Percentiles rank a stretch among this genome's conserved stretches.
These are phyloP conservation scores for Clonostachys rosea DNA, from an alignment of 2,329 filamentous ascomycete species.

Conservation along the genomic window DNA sequence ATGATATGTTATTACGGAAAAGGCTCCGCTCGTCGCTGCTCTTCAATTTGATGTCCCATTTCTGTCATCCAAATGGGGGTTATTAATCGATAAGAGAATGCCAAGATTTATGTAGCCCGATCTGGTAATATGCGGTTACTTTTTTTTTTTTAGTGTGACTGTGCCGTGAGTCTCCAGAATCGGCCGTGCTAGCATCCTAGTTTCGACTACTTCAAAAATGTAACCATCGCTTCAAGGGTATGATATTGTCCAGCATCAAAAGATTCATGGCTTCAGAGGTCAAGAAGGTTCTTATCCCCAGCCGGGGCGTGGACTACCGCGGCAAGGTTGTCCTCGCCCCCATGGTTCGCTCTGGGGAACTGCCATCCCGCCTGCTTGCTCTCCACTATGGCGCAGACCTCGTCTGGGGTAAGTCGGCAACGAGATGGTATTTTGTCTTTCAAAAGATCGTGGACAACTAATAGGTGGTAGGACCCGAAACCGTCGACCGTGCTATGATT, in stretches of 20 bases:
- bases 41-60: too few species aligned
- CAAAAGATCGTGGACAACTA: slow-evolving; percentile 1
- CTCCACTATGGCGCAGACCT: slow-evolving; percentile 95
- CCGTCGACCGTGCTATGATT: slow-evolving; percentile 87
- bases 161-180: too few species aligned
- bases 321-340: slow-evolving; percentile 92
- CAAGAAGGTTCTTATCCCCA: slow-evolving; percentile 77
- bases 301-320: slow-evolving; percentile 86
- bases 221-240: slow-evolving; percentile 7
- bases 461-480: slow-evolving; percentile 68
- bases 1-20: too few species aligned
- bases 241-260: slow-evolving; percentile 28
- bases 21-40: too few species aligned
- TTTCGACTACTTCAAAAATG: too few species aligned
- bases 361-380: slow-evolving; percentile 82
- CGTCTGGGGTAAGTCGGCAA: slow-evolving; percentile 72
- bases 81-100: too few species aligned
- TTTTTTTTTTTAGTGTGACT: too few species aligned
- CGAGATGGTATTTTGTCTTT: not conserved
- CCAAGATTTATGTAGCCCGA: too few species aligned
- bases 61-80: too few species aligned
- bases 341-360: slow-evolving; percentile 96
- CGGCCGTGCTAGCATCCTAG: too few species aligned
- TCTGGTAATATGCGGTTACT: too few species aligned
- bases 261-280: slow-evolving; percentile 53